Evolutionary conservation across 2,329 filamentous ascomycete genomes (phyloP).

Genomic region (Anisogramma anomala): DNA sequence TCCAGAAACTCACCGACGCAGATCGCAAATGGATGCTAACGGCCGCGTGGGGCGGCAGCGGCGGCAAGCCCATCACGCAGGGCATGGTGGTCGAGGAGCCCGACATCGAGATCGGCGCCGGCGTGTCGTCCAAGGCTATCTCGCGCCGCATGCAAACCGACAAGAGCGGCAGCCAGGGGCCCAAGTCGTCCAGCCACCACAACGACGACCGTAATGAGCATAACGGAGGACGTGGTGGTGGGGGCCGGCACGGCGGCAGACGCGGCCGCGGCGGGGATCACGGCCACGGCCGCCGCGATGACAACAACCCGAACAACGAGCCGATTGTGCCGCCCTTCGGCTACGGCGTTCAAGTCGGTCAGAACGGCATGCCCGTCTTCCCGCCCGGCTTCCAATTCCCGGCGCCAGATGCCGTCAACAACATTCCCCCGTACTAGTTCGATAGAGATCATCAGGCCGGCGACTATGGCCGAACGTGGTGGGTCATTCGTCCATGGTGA

Average conservation of each 20-base stretch:
- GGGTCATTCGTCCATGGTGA: too few species aligned
- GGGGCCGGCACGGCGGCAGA: slow-evolving; percentile 16
- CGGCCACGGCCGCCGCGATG: slow-evolving; percentile 19
- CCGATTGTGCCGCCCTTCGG: slow-evolving; percentile 28
- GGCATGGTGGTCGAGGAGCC: slow-evolving; percentile 92
- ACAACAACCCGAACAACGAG: slow-evolving; percentile 17
- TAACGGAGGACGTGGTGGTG: too few species aligned
- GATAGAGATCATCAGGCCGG: too few species aligned
- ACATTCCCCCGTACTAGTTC: slow-evolving; percentile 12
- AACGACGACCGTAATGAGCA: slow-evolving; percentile 13
- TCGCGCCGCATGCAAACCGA: slow-evolving; percentile 59
- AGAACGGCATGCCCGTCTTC: slow-evolving; percentile 40
- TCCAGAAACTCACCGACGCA: slow-evolving; percentile 84
- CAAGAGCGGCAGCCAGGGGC: slow-evolving; percentile 52
- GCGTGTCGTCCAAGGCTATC: slow-evolving; percentile 86
- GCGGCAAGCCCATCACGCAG: slow-evolving; percentile 65
- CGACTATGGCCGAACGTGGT: too few species aligned
- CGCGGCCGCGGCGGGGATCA: slow-evolving; percentile 14
- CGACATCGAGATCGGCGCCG: slow-evolving; percentile 95
- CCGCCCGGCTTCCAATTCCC: slow-evolving; percentile 34
- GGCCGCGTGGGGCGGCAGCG: slow-evolving; percentile 86
- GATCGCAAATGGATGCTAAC: slow-evolving; percentile 96
- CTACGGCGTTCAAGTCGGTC: slow-evolving; percentile 32
- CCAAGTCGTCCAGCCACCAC: slow-evolving; percentile 45
- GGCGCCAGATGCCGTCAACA: slow-evolving; percentile 11